phyloP scores from a whole-genome alignment of 78 protist genomes.

The Dictyostelium purpureum region DNA sequence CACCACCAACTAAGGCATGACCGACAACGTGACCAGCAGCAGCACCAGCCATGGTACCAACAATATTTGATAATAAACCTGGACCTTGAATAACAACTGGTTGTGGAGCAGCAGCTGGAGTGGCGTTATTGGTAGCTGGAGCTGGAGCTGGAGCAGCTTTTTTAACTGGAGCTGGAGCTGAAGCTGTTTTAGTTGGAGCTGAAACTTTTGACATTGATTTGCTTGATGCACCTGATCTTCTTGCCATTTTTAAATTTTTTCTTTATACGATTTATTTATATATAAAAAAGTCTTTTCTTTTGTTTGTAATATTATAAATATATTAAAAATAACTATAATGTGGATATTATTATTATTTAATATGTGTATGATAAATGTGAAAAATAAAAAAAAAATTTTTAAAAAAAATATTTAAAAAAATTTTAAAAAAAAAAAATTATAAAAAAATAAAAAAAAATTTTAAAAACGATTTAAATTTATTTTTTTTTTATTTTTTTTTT shows the following conservation, averaged over 20 bases:
- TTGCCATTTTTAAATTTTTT: conserved; percentile 53
- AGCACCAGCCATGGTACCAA: conserved; percentile 64
- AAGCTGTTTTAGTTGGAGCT: conserved; percentile 9
- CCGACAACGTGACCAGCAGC: conserved; percentile 69
- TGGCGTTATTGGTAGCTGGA: neutral
- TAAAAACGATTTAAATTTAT: too few relatives aligned
- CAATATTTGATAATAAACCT: conserved; percentile 73
- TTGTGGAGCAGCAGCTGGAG: neutral
- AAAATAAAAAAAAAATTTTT: neutral
- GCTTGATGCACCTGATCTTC: conserved; percentile 73
- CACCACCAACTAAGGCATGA: conserved; percentile 70
- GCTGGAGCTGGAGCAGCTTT: conserved; percentile 32
- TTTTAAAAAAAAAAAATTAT: neutral
- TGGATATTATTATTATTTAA: too few relatives aligned
- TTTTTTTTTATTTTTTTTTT: too few relatives aligned
- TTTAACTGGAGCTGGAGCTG: neutral
- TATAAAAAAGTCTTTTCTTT: neutral
- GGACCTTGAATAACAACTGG: conserved; percentile 79
- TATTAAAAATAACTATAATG: too few relatives aligned
- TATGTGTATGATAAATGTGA: neutral
- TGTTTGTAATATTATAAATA: neutral
- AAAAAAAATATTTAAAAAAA: neutral
- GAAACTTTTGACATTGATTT: neutral
- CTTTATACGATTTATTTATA: neutral
- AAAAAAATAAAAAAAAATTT: neutral